phyloP scores from a whole-genome alignment of 108 stramenopile species.

The Bacterosira constricta region DNA sequence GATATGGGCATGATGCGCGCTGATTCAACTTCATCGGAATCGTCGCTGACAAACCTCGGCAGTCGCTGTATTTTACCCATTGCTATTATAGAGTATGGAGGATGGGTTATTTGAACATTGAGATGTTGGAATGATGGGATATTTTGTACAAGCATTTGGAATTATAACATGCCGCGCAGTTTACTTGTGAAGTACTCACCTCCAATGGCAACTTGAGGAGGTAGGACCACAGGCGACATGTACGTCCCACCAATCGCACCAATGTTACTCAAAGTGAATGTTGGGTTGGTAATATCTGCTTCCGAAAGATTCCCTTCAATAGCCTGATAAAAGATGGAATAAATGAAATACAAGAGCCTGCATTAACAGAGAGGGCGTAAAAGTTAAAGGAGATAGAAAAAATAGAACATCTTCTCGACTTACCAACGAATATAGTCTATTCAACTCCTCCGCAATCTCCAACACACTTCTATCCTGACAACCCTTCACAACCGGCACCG shows the following conservation, averaged over 20 bases:
- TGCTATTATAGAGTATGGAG: constrained; percentile 41
- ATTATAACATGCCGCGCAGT: too few relatives aligned
- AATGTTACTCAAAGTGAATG: constrained; percentile 96
- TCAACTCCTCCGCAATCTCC: constrained; percentile 90
- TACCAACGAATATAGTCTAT: constrained; percentile 65
- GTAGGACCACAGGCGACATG: constrained; percentile 89
- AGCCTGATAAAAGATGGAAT: constrained; percentile 18
- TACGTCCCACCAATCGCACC: constrained; percentile 98
- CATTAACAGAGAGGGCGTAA: neutral
- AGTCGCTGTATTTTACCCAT: constrained; percentile 91
- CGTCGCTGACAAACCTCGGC: constrained; percentile 80
- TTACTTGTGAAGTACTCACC: constrained; percentile 22
- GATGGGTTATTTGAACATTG: too few relatives aligned
- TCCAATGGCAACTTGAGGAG: constrained; percentile 96
- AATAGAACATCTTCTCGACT: constrained; percentile 2
- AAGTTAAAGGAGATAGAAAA: neutral
- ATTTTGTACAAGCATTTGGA: too few relatives aligned
- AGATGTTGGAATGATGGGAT: too few relatives aligned
- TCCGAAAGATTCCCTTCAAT: constrained; percentile 64
- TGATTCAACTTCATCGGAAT: constrained; percentile 65
- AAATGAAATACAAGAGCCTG: neutral
- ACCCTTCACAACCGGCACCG: constrained; percentile 89
- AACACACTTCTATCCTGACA: constrained; percentile 76
- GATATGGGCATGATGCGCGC: constrained; percentile 86
- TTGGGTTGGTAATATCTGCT: constrained; percentile 78